Percentiles rank a stretch among this genome's conserved stretches.
Conservation (phyloP, 2,329 filamentous ascomycete genomes). For the Fusarium camptoceras region DNA sequence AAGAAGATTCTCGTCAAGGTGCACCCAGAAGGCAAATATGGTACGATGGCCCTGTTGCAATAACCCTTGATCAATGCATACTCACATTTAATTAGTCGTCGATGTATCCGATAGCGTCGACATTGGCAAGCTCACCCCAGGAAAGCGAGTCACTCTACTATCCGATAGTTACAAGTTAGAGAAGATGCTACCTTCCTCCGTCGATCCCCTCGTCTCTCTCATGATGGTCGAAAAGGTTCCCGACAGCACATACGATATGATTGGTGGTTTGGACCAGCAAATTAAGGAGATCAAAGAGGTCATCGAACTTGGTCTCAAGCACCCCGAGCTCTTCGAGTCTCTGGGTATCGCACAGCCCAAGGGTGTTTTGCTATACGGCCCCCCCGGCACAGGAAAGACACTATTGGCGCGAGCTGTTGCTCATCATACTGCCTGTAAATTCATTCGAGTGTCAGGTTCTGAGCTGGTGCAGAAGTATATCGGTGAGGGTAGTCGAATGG, state of each 20-base stretch:
- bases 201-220: conserved; percentile 96
- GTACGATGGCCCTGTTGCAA: conserved; percentile 62
- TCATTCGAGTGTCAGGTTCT: conserved; percentile 95
- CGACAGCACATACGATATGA: conserved; percentile 99
- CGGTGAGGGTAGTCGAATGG: conserved; percentile 97
- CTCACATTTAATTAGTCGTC: conserved; percentile 72
- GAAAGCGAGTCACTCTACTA: conserved; percentile 95
- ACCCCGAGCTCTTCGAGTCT: conserved; percentile 98
- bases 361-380: conserved; percentile 95
- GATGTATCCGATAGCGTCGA: conserved; percentile 96
- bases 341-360: conserved; percentile 98
- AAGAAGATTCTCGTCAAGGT: conserved; percentile 99
- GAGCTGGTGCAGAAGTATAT: conserved; percentile 99
- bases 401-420: conserved; percentile 94
- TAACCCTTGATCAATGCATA: too few relatives aligned
- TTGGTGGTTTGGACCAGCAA: conserved; percentile 97
- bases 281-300: conserved; percentile 99
- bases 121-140: conserved; percentile 92
- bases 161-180: conserved; percentile 99
- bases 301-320: conserved; percentile 97
- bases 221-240: conserved; percentile 99
- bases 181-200: conserved; percentile 97
- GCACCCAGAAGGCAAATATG: conserved; percentile 99
- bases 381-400: conserved; percentile 97
- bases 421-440: conserved; percentile 99